A percentile compares a stretch with the other conserved stretches of the same genome.
phyloP scores from a whole-genome alignment of 139 green algal species.

The Chlamydomonas schloesseri region DNA sequence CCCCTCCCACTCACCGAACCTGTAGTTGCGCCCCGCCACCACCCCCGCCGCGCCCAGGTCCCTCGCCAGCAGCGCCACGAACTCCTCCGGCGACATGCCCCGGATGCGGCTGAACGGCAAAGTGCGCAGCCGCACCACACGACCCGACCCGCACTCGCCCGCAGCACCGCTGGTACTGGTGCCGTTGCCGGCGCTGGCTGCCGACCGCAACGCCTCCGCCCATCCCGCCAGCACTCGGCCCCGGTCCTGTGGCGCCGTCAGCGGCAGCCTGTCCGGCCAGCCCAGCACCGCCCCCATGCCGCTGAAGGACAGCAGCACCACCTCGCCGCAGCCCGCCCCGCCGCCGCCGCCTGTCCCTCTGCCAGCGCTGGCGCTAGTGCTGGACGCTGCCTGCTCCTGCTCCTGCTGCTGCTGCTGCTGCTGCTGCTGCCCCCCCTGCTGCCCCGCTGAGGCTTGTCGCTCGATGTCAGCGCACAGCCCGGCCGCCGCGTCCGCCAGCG shows the following conservation, averaged over 20 bases:
- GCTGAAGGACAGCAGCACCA: constrained; percentile 87
- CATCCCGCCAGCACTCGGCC: constrained; percentile 79
- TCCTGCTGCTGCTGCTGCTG: background rate
- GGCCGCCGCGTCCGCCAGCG: constrained; percentile 65
- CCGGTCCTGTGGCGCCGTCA: constrained; percentile 84
- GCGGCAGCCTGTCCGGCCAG: constrained; percentile 75
- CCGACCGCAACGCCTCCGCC: constrained; percentile 31
- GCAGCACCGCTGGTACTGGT: background rate
- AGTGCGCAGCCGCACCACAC: constrained; percentile 70
- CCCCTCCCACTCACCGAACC: constrained; percentile 82
- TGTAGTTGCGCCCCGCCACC: constrained; percentile 91
- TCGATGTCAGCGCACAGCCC: background rate
- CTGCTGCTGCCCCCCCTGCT: too few relatives aligned
- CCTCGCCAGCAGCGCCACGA: constrained; percentile 84
- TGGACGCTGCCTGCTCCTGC: background rate
- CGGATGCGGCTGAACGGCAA: constrained; percentile 89
- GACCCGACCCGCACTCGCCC: too few relatives aligned
- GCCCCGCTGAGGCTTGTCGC: background rate
- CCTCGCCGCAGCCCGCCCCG: constrained; percentile 26
- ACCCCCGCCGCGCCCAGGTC: constrained; percentile 84
- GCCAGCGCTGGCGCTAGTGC: too few relatives aligned
- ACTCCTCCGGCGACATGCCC: constrained; percentile 79
- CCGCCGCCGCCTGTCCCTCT: background rate
- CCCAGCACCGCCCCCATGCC: constrained; percentile 88
- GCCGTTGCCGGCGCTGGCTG: background rate